Evolutionary conservation across 2,329 filamentous ascomycete genomes (phyloP).

Genomic region (Ophiostoma sp.): DNA sequence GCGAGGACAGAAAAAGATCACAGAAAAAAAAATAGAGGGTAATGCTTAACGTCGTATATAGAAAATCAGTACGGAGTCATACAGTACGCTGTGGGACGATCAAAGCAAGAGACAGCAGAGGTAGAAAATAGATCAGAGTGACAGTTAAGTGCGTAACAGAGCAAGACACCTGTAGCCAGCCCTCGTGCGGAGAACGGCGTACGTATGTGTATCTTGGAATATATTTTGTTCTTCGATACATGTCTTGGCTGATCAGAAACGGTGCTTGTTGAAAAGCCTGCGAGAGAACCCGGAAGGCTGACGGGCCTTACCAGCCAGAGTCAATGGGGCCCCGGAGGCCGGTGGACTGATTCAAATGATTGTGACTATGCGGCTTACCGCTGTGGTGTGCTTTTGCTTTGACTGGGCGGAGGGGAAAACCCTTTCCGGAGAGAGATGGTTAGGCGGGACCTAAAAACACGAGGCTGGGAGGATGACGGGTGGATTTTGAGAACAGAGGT

Average conservation of each 20-base stretch:
- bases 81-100: constrained; percentile 5
- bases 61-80: background rate
- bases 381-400: background rate
- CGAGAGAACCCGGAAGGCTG: constrained; percentile 8
- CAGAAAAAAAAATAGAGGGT: background rate
- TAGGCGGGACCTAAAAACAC: constrained; percentile 4
- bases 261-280: background rate
- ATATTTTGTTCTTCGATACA: background rate
- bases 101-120: background rate
- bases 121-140: background rate
- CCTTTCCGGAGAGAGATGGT: background rate
- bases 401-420: background rate
- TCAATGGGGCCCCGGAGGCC: background rate
- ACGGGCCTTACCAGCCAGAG: background rate
- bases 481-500: background rate
- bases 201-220: background rate
- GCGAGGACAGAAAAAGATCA: background rate
- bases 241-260: background rate
- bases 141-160: constrained; percentile 1
- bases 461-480: background rate
- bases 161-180: background rate
- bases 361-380: background rate
- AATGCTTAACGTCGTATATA: background rate
- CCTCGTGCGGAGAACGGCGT: background rate
- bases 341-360: background rate